Evolutionary conservation across 352 stramenopile species (phyloP).

Genomic region (Phytophthora foliorum): DNA sequence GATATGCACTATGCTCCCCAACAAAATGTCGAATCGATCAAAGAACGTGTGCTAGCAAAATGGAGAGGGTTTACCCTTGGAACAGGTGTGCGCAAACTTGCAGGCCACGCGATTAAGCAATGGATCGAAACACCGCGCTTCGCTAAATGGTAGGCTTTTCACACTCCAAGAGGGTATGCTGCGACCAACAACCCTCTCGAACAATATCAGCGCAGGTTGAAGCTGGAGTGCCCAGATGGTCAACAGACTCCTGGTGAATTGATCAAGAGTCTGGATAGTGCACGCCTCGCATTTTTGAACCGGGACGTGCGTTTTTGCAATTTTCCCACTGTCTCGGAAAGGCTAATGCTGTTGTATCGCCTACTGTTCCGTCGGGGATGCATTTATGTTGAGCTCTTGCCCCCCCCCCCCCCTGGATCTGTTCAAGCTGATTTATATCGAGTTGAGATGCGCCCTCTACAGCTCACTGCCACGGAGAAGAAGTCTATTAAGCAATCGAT

Average conservation of each 20-base stretch:
- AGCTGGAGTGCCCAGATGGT: neutral
- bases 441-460: neutral
- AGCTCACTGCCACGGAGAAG: neutral
- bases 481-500: too few relatives aligned
- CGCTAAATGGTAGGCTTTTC: slow-evolving; percentile 1
- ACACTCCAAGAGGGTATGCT: neutral
- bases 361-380: neutral
- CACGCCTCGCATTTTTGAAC: slow-evolving; percentile 7
- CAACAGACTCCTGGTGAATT: neutral
- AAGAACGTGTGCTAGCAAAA: neutral
- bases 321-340: neutral
- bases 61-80: slow-evolving; percentile 4
- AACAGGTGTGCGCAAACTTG: neutral
- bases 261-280: slow-evolving; percentile 1
- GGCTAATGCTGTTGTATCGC: slow-evolving; percentile 2
- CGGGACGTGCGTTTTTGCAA: neutral
- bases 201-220: too few relatives aligned
- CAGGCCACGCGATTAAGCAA: slow-evolving; percentile 1
- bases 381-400: neutral
- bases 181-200: too few relatives aligned
- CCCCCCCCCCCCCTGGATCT: neutral
- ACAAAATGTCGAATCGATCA: neutral
- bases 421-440: neutral
- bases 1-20: slow-evolving; percentile 13
- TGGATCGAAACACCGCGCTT: slow-evolving; percentile 12